These are phyloP conservation scores for Rhizoclosmatium sp. DNA, from an alignment of 192 early-diverging fungal genomes.

Conservation along the genomic window DNA sequence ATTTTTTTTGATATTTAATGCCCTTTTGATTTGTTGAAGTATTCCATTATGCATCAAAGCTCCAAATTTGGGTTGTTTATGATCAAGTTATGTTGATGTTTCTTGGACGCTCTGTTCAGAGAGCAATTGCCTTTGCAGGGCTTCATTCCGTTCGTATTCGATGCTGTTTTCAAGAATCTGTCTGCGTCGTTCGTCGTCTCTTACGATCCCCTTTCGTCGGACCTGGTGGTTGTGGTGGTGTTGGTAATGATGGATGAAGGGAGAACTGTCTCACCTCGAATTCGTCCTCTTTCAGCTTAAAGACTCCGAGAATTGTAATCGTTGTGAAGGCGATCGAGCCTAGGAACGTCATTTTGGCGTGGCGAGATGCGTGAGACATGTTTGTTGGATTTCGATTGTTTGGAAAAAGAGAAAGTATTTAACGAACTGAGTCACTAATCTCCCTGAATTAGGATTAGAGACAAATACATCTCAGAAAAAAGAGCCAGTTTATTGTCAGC, in stretches of 20 bases:
- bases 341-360: conserved; percentile 16
- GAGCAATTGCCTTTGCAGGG: conserved; percentile 16
- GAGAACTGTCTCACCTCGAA: conserved; percentile 4
- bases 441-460: too few species aligned
- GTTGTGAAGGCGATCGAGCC: conserved; percentile 37
- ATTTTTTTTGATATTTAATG: too few species aligned
- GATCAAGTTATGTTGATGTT: conserved; percentile 12
- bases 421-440: too few species aligned
- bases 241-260: not conserved
- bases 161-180: conserved; percentile 33
- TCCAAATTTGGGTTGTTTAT: too few species aligned
- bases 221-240: not conserved
- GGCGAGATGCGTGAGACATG: not conserved
- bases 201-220: conserved; percentile 21
- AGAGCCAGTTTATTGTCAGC: too few species aligned
- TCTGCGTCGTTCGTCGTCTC: conserved; percentile 33
- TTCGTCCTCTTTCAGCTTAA: conserved; percentile 31
- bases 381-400: not conserved
- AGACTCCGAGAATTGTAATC: conserved; percentile 28
- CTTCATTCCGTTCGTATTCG: conserved; percentile 35
- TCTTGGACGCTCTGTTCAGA: conserved; percentile 23
- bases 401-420: too few species aligned
- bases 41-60: too few species aligned
- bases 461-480: too few species aligned
- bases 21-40: too few species aligned